A percentile compares a stretch with the other conserved stretches of the same genome.
Evolutionary conservation across 352 stramenopile species (phyloP).

Genomic region (Peronospora farinosa): DNA sequence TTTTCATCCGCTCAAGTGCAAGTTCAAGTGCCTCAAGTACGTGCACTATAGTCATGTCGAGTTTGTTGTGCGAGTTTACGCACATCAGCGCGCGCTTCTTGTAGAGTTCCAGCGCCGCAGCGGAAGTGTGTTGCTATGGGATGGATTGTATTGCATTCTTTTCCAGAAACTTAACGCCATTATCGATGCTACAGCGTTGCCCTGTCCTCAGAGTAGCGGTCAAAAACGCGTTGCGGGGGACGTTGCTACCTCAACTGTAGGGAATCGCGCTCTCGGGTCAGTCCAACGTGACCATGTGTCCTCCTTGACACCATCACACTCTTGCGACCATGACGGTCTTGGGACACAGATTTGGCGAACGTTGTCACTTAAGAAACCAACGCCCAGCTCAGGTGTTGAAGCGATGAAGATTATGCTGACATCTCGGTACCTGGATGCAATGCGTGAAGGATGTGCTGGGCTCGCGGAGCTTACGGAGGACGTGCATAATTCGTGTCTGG

Average conservation of each 20-base stretch:
- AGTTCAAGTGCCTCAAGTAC: conserved; percentile 85
- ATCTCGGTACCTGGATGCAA: conserved; percentile 59
- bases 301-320: conserved; percentile 1
- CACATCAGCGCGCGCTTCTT: conserved; percentile 37
- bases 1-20: conserved; percentile 70
- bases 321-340: conserved; percentile 36
- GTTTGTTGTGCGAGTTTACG: conserved; percentile 70
- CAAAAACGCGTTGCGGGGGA: conserved; percentile 46
- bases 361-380: conserved; percentile 37
- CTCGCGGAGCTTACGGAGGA: conserved; percentile 69
- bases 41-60: conserved; percentile 80
- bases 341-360: conserved; percentile 58
- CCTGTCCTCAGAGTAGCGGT: conserved; percentile 60
- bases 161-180: conserved; percentile 49
- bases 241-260: neutral
- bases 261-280: neutral
- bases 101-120: conserved; percentile 74
- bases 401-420: conserved; percentile 85
- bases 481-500: conserved; percentile 50
- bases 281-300: conserved; percentile 3
- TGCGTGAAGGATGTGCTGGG: conserved; percentile 66
- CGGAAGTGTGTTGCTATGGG: conserved; percentile 71
- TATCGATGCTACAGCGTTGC: conserved; percentile 40
- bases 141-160: conserved; percentile 70
- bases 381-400: conserved; percentile 60